Evolutionary conservation across 2,329 filamentous ascomycete species (phyloP).

Genomic region (Fusarium denticulatum): DNA sequence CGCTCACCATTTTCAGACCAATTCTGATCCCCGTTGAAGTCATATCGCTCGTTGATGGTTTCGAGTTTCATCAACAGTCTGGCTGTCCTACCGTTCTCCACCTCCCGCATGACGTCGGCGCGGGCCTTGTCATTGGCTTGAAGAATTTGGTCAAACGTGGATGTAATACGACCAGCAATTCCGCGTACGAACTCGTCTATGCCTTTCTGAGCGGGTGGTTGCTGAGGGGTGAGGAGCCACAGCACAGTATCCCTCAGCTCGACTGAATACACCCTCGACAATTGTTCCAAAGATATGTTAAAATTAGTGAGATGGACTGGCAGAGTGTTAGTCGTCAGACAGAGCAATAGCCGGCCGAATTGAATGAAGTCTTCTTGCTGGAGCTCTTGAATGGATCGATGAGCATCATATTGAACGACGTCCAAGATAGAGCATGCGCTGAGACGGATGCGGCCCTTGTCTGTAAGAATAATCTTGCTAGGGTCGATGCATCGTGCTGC

Average conservation of each 20-base stretch:
- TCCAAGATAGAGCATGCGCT: conserved; percentile 91
- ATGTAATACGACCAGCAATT: conserved; percentile 80
- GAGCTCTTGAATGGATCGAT: conserved; percentile 75
- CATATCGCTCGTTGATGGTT: conserved; percentile 87
- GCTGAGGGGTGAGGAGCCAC: conserved; percentile 80
- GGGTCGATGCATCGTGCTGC: conserved; percentile 88
- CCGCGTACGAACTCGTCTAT: conserved; percentile 83
- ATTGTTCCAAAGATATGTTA: conserved; percentile 77
- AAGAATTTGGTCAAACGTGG: conserved; percentile 80
- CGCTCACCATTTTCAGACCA: conserved; percentile 96
- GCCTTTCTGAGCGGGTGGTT: conserved; percentile 67
- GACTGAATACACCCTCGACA: conserved; percentile 79
- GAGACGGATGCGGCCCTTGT: conserved; percentile 88
- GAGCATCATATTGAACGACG: conserved; percentile 82
- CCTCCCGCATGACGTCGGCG: conserved; percentile 77
- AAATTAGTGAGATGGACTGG: conserved; percentile 66
- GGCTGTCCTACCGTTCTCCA: conserved; percentile 89
- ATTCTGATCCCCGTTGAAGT: conserved; percentile 77
- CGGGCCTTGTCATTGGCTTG: conserved; percentile 81
- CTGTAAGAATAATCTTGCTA: conserved; percentile 89
- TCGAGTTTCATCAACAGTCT: conserved; percentile 85
- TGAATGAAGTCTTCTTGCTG: conserved; percentile 89
- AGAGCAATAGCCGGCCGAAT: conserved; percentile 86
- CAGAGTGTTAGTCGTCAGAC: conserved; percentile 77
- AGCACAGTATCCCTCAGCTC: conserved; percentile 81